Evolutionary conservation across 2,329 filamentous ascomycete species (phyloP).

Genomic region (Alternaria arborescens): DNA sequence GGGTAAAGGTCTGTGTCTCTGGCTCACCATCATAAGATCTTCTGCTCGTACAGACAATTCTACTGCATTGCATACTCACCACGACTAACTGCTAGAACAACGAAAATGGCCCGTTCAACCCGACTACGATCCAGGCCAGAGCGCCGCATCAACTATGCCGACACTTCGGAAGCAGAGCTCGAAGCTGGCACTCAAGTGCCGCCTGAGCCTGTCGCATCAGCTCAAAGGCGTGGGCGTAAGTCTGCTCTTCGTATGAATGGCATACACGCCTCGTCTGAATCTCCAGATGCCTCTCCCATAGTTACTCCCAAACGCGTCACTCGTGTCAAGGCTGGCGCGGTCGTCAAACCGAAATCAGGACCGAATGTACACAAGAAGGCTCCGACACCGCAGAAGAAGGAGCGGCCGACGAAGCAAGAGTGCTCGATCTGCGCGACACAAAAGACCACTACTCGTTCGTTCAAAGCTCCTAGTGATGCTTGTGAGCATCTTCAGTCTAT

Average conservation of each 20-base stretch:
- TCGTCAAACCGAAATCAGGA: slow-evolving; percentile 7
- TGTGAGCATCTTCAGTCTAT: slow-evolving; percentile 33
- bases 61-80: neutral
- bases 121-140: slow-evolving; percentile 13
- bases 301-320: neutral
- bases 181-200: neutral
- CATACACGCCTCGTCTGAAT: neutral
- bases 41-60: neutral
- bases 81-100: neutral
- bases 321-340: slow-evolving; percentile 11
- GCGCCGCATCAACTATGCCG: slow-evolving; percentile 14
- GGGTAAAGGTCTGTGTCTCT: neutral
- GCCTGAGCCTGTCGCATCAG: neutral
- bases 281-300: neutral
- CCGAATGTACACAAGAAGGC: slow-evolving; percentile 6
- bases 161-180: neutral
- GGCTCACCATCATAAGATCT: neutral
- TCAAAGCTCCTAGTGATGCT: slow-evolving; percentile 13
- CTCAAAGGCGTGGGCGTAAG: neutral
- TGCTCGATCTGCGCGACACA: slow-evolving; percentile 29
- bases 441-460: slow-evolving; percentile 18
- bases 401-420: slow-evolving; percentile 20
- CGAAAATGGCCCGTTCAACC: slow-evolving; percentile 24
- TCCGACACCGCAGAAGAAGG: slow-evolving; percentile 14
- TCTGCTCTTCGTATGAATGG: neutral